These are phyloP conservation scores for Trichoderma pleuroti DNA, from an alignment of 2,329 filamentous ascomycete genomes.

Conservation along the genomic window DNA sequence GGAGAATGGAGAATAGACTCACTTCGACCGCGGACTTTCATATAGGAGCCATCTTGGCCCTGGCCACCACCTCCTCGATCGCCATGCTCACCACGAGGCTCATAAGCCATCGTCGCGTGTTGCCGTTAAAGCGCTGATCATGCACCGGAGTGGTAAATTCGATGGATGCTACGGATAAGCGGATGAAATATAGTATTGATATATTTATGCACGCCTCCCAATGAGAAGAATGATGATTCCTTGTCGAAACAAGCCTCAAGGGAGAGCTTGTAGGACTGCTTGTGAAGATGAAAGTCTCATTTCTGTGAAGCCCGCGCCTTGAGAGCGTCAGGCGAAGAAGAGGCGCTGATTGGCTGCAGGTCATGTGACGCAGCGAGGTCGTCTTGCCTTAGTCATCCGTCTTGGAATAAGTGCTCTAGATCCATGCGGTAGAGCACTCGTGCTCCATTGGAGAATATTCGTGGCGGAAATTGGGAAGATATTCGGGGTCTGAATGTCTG, in stretches of 20 bases:
- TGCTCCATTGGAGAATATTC: neutral
- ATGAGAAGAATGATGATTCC: neutral
- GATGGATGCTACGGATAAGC: neutral
- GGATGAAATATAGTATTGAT: neutral
- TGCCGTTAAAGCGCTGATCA: conserved; percentile 19
- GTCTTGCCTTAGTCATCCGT: conserved; percentile 1
- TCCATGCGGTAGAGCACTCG: neutral
- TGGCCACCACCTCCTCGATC: conserved; percentile 36
- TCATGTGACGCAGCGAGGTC: conserved; percentile 4
- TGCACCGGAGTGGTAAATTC: neutral
- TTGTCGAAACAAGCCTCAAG: neutral
- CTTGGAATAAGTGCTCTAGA: neutral
- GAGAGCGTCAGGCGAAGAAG: neutral
- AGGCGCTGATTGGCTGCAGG: conserved; percentile 8
- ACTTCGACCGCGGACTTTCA: conserved; percentile 52
- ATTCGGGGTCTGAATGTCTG: neutral
- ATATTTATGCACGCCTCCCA: no score
- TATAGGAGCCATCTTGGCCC: conserved; percentile 43
- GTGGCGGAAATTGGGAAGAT: neutral
- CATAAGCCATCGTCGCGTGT: conserved; percentile 48
- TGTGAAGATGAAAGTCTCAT: conserved; percentile 6
- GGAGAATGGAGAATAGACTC: conserved; percentile 31
- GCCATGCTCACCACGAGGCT: conserved; percentile 50
- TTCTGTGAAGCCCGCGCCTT: conserved; percentile 10
- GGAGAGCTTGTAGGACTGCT: neutral